Evolutionary conservation across 257 asterid genomes (phyloP), one percentile per base, ranked within the genome.

Genomic region (Solanum virginianum): DNA sequence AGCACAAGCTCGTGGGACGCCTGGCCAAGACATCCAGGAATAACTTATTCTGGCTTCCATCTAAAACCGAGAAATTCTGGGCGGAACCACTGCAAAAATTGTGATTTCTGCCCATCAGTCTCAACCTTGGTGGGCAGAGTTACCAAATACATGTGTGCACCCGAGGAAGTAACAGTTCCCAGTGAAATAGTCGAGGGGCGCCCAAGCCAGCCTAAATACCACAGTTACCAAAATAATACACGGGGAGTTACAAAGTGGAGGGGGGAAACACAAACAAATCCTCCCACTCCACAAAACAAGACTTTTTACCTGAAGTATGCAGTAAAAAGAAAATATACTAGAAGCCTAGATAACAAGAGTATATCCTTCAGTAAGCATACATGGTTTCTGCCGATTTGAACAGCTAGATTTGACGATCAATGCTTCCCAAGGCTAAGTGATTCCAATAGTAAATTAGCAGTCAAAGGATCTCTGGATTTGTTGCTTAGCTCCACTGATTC

Each of bases 391-490:
- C 22, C 41, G 24, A 41, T 49, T 66, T n/a, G n/a, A 43, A 43
- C 8, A 45, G 82, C 62, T 10, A 17, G 75, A 69, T 80, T 80
- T 45, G 68, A 75, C 17, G 80, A 87, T 45, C 82, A 51, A 74
- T 77, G 63, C 62, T 51, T 74, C 82, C 20, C 26, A 29, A 53
- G 59, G 18, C 59, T 65, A 4, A 36, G 22, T 8, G 59, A 62
- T 54, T 26, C 36, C 88, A 82, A 65, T 41, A 51, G 84, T 36
- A 86, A 85, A 80, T 81, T 90, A 87, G 85, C 87, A n/a, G 81
- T 82, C 87, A 87, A 86, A 80, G 86, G 51, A 84, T 86, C 69
- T 24, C 83, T 80, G 68, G 86, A 86, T 53, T 71, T 85, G 82
- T 54, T 3, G 79, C 80, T 81, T 80, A 85, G 55, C 68, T 89